Conservation (phyloP, 1,284 basidiomycete species). For the Golubevia sp. region DNA sequence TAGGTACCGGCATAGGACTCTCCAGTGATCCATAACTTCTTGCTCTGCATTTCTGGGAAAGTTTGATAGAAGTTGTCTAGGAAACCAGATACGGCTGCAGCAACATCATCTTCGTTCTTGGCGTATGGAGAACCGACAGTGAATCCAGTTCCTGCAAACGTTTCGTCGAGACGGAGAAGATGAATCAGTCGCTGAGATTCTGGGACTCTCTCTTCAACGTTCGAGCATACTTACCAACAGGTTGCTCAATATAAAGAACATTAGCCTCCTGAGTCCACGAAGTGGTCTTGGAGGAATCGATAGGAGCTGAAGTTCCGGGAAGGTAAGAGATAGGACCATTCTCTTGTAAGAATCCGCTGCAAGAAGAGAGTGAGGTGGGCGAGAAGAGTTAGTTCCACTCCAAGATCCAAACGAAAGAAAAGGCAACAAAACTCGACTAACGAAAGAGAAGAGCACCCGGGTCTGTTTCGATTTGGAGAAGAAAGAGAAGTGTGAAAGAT, state of each 20-base stretch:
- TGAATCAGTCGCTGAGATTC: too few relatives aligned
- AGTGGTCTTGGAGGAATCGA: background rate
- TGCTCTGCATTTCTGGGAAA: conserved; percentile 7
- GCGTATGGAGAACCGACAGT: conserved; percentile 1
- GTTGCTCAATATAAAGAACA: conserved; percentile 6
- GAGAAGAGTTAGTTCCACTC: too few relatives aligned
- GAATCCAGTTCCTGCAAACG: conserved; percentile 1
- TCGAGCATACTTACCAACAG: conserved; percentile 5
- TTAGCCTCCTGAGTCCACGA: conserved; percentile 6
- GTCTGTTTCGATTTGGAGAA: background rate
- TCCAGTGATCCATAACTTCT: conserved; percentile 5
- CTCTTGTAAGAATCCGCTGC: conserved; percentile 2
- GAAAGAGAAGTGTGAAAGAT: too few relatives aligned
- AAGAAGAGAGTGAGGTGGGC: too few relatives aligned
- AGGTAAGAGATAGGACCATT: conserved; percentile 1
- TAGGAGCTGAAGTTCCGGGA: background rate
- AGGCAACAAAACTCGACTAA: too few relatives aligned
- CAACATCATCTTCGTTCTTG: conserved; percentile 5
- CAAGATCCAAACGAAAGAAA: too few relatives aligned
- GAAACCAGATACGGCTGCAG: background rate
- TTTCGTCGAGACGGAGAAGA: too few relatives aligned
- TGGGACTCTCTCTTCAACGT: too few relatives aligned
- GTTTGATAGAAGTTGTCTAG: background rate
- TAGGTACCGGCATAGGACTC: conserved; percentile 8
- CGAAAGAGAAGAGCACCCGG: conserved; percentile 8